These are phyloP conservation scores for Ophiostoma sp. DNA, from an alignment of 2,329 filamentous ascomycete genomes.

Conservation along the genomic window DNA sequence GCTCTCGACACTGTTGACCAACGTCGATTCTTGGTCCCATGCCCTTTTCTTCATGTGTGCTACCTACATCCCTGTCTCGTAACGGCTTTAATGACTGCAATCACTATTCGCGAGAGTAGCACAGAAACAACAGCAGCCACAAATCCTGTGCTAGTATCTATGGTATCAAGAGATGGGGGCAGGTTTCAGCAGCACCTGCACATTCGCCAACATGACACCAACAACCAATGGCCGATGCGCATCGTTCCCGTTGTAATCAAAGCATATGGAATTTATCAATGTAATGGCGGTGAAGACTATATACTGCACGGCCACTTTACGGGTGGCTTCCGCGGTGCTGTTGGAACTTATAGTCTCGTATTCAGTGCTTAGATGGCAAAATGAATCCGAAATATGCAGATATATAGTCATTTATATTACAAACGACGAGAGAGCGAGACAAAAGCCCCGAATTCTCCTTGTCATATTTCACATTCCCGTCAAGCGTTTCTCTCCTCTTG, in stretches of 20 bases:
- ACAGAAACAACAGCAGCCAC: not conserved
- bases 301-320: not conserved
- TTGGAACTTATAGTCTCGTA: not conserved
- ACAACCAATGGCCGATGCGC: not conserved
- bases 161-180: not conserved
- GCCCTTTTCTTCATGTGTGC: not conserved
- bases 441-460: not conserved
- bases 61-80: not conserved
- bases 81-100: not conserved
- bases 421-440: not conserved
- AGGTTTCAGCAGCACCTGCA: not conserved
- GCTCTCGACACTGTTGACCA: not conserved
- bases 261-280: not conserved
- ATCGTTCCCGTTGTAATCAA: not conserved
- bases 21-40: not conserved
- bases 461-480: slow-evolving; percentile 6
- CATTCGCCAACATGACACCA: not conserved
- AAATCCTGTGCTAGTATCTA: not conserved
- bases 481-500: not conserved
- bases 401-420: slow-evolving; percentile 1
- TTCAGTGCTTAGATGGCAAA: not conserved
- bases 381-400: not conserved
- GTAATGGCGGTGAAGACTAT: not conserved
- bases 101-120: not conserved
- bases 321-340: not conserved